Evolutionary conservation across 2,329 filamentous ascomycete genomes (phyloP), one percentile per base, ranked within the genome.

Genomic region (Didymella arachidicola): DNA sequence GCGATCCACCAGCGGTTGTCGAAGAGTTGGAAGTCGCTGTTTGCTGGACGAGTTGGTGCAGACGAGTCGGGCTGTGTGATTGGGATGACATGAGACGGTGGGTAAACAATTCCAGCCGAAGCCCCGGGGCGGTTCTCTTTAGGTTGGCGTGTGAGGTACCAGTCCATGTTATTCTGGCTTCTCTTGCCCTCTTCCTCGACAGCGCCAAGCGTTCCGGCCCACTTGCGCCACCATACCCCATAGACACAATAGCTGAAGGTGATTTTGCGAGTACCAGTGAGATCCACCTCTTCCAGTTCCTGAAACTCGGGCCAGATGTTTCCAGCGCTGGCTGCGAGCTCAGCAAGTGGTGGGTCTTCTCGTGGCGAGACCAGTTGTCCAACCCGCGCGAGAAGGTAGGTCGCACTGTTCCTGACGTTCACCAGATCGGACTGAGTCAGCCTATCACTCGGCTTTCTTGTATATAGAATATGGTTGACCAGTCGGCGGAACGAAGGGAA

Each of bases 1-100:
- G 77, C 79, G 47, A 87, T 76, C 85, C 85, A 87, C 70, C 78
- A 86, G 19, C 85, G 78, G 45, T 80, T 78, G 65, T 87, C 84
- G 78, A 83, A 87, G 16, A 87, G 77, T 5, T 75, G 72, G 72
- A 77, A 83, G 4, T 39, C 45, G 19, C 19, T 8, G 19, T 19
- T 6, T 6, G 4, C 10, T 4, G 5, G 22, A 22, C n/a, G 22
- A 3, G 6, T 5, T 22, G 26, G 19, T 29, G 42, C 43, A 25
- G 12, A 5, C 2, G 18, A 7, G 25, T 34, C 7, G 16, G 49
- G 45, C 14, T 22, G 38, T 16, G 11, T 45, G 11, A 27, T 30
- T 16, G 43, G n/a, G 25, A 38, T 65, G 59, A 51, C 62, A 42
- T 43, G 46, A 30, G 48, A 51, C 3, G 68, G 65, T 1, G 63